Evolutionary conservation across 2,329 filamentous ascomycete genomes (phyloP).

Genomic region (Pseudocercospora vitis): DNA sequence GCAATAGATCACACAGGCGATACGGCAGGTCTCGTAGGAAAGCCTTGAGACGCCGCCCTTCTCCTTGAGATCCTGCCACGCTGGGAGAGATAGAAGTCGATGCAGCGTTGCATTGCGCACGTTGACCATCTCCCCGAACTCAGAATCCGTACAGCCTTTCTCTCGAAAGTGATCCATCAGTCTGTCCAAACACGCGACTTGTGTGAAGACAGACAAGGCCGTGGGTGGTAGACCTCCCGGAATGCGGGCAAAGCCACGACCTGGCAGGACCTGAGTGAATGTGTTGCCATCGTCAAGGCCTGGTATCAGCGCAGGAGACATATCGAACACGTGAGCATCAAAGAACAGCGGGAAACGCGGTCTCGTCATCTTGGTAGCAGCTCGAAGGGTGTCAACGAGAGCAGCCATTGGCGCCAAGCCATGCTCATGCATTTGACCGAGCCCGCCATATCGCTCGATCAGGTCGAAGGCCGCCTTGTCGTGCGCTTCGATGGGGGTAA

Average conservation of each 20-base stretch:
- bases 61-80: neutral
- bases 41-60: neutral
- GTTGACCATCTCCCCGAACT: neutral
- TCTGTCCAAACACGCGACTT: slow-evolving; percentile 10
- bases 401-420: neutral
- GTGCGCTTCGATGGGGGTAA: neutral
- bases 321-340: slow-evolving; percentile 10
- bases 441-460: slow-evolving; percentile 1
- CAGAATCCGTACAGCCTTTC: neutral
- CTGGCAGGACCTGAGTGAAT: neutral
- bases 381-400: neutral
- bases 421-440: neutral
- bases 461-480: slow-evolving; percentile 7
- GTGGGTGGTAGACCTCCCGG: neutral
- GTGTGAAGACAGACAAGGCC: slow-evolving; percentile 10
- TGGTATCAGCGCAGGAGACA: slow-evolving; percentile 1
- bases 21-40: slow-evolving; percentile 10
- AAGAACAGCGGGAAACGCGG: slow-evolving; percentile 4
- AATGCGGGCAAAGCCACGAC: slow-evolving; percentile 7
- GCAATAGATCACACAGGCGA: slow-evolving; percentile 12
- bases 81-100: slow-evolving; percentile 2
- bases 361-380: neutral
- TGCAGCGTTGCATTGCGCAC: slow-evolving; percentile 11
- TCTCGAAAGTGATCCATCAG: slow-evolving; percentile 3
- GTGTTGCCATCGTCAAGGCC: neutral